phyloP scores from a whole-genome alignment of 2,329 filamentous ascomycete species.

The Purpureocillium takamizusanense region DNA sequence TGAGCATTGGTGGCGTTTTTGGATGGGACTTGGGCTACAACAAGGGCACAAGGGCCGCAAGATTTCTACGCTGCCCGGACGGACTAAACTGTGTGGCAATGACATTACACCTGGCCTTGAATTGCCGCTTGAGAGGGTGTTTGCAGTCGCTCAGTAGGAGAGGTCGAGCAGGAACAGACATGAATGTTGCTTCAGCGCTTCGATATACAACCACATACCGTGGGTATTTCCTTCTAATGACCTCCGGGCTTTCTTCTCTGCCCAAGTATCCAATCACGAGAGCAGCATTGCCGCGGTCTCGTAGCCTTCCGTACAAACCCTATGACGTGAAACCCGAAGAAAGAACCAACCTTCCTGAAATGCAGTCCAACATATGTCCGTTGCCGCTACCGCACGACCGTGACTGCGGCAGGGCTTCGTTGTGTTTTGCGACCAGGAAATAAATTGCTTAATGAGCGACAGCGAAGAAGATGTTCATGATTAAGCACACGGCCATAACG shows the following conservation, averaged over 20 bases:
- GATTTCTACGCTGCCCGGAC: no score
- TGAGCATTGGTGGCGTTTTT: conserved; percentile 18
- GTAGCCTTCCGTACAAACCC: background rate
- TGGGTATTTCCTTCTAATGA: background rate
- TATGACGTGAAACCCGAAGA: background rate
- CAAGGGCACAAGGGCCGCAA: no score
- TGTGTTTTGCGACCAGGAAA: conserved; percentile 4
- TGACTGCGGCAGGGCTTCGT: conserved; percentile 3
- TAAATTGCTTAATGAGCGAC: conserved; percentile 42
- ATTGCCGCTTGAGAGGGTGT: no score
- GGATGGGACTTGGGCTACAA: conserved; percentile 8
- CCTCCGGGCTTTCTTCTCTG: no score
- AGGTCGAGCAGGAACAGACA: no score
- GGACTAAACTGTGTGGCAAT: no score
- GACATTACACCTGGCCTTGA: background rate
- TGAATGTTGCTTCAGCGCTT: no score
- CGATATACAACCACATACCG: background rate
- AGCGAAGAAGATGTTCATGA: conserved; percentile 76
- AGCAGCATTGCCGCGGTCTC: no score
- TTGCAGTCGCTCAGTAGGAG: no score
- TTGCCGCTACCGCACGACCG: background rate
- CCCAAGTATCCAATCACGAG: background rate
- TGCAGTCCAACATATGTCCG: background rate
- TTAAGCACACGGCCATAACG: conserved; percentile 84
- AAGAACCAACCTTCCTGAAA: background rate